phyloP scores from a whole-genome alignment of 352 stramenopile genomes.

The Labyrinthula sp. region DNA sequence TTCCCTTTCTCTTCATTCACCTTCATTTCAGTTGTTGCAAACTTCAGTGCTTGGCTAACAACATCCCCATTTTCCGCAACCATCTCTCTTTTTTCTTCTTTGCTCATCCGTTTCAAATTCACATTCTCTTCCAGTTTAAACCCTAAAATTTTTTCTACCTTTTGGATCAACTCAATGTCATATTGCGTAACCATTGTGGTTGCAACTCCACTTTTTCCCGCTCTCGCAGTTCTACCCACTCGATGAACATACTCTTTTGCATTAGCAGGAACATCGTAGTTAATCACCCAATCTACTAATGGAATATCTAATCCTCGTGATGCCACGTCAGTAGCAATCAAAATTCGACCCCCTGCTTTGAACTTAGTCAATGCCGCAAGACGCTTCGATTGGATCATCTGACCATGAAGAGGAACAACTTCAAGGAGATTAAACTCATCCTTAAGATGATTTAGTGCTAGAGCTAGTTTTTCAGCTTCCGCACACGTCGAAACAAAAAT shows the following conservation, averaged over 20 bases:
- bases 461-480: conserved; percentile 75
- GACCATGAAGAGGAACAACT: conserved; percentile 87
- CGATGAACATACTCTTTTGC: conserved; percentile 98
- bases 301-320: conserved; percentile 83
- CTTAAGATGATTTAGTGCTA: conserved; percentile 90
- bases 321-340: conserved; percentile 63
- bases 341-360: conserved; percentile 62
- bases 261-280: conserved; percentile 93
- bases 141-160: conserved; percentile 73
- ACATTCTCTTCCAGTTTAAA: too few relatives aligned
- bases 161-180: conserved; percentile 93
- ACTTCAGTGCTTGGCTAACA: too few relatives aligned
- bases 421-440: too few relatives aligned
- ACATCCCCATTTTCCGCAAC: too few relatives aligned
- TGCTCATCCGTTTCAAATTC: too few relatives aligned
- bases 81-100: too few relatives aligned
- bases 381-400: conserved; percentile 88
- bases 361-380: conserved; percentile 92
- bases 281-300: conserved; percentile 88
- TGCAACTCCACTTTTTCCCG: conserved; percentile 68
- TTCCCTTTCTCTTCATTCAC: too few relatives aligned
- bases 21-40: too few relatives aligned
- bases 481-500: conserved; percentile 96
- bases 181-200: conserved; percentile 93
- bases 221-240: conserved; percentile 84